These are phyloP conservation scores for Cordyceps tenuipes DNA, from an alignment of 2,329 filamentous ascomycete genomes.

Conservation along the genomic window DNA sequence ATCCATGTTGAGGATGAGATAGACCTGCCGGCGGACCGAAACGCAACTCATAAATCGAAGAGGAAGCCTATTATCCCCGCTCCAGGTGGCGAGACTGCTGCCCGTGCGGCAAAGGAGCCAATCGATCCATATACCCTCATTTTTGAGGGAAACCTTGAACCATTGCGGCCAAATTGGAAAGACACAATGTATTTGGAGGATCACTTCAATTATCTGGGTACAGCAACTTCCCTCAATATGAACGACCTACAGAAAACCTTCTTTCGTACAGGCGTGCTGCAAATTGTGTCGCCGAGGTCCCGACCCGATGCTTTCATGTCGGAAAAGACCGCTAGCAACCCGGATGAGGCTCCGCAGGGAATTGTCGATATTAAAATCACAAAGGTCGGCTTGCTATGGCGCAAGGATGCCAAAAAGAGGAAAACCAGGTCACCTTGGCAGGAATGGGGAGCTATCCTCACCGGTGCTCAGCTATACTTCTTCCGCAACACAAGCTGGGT, in stretches of 20 bases:
- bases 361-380: constrained; percentile 97
- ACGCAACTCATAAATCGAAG: constrained; percentile 61
- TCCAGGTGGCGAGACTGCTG: constrained; percentile 42
- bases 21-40: constrained; percentile 67
- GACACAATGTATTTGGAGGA: constrained; percentile 92
- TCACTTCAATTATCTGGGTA: constrained; percentile 80
- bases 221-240: constrained; percentile 66
- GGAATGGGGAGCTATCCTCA: constrained; percentile 95
- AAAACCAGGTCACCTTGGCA: constrained; percentile 95
- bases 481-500: constrained; percentile 92
- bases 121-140: constrained; percentile 95
- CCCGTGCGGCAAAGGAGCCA: constrained; percentile 65
- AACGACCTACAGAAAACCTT: constrained; percentile 80
- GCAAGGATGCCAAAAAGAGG: constrained; percentile 89
- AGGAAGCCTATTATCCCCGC: constrained; percentile 63
- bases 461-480: constrained; percentile 93
- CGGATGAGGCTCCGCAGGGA: constrained; percentile 77
- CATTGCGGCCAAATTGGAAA: constrained; percentile 73
- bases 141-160: constrained; percentile 78
- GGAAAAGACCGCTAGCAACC: constrained; percentile 75
- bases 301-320: constrained; percentile 92
- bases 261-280: constrained; percentile 81
- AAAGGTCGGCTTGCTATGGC: constrained; percentile 90
- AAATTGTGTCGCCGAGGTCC: constrained; percentile 90
- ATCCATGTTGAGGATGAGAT: constrained; percentile 94